phyloP scores from a whole-genome alignment of 495 filamentous ascomycete genomes.

The Lichina pygmaea region DNA sequence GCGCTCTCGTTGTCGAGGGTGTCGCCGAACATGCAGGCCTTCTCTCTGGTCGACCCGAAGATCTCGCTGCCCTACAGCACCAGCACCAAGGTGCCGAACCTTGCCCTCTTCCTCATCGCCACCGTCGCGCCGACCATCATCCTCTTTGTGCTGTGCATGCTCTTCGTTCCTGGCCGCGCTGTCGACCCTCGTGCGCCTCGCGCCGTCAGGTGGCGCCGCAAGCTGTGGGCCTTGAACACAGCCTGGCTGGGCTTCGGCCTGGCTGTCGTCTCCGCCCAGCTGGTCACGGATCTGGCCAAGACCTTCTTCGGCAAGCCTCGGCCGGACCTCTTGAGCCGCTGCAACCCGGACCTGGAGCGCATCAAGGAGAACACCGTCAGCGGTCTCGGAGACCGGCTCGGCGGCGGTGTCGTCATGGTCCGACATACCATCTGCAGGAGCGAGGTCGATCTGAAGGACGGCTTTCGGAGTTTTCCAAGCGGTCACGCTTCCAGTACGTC shows the following conservation, averaged over 20 bases:
- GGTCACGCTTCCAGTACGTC: slow-evolving; percentile 39
- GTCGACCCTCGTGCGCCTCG: slow-evolving; percentile 8
- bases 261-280: slow-evolving; percentile 23
- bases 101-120: slow-evolving; percentile 19
- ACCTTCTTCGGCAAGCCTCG: slow-evolving; percentile 34
- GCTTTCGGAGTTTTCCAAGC: slow-evolving; percentile 39
- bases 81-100: slow-evolving; percentile 26
- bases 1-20: slow-evolving; percentile 18
- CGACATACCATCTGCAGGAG: slow-evolving; percentile 25
- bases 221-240: slow-evolving; percentile 37
- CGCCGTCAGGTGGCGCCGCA: slow-evolving; percentile 15
- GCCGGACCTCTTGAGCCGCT: slow-evolving; percentile 34
- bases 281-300: slow-evolving; percentile 35
- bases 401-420: slow-evolving; percentile 21
- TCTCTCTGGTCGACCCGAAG: slow-evolving; percentile 22
- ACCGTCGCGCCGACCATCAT: slow-evolving; percentile 26
- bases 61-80: slow-evolving; percentile 29
- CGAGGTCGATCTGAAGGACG: slow-evolving; percentile 20
- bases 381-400: slow-evolving; percentile 19
- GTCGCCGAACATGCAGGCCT: slow-evolving; percentile 15
- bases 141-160: slow-evolving; percentile 18
- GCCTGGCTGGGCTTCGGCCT: slow-evolving; percentile 37
- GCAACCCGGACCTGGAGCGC: slow-evolving; percentile 23
- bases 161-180: slow-evolving; percentile 21
- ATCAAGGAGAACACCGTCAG: slow-evolving; percentile 18